These are phyloP conservation scores for Spiraea crenata DNA, from an alignment of 331 rosid species.

Conservation along the genomic window DNA sequence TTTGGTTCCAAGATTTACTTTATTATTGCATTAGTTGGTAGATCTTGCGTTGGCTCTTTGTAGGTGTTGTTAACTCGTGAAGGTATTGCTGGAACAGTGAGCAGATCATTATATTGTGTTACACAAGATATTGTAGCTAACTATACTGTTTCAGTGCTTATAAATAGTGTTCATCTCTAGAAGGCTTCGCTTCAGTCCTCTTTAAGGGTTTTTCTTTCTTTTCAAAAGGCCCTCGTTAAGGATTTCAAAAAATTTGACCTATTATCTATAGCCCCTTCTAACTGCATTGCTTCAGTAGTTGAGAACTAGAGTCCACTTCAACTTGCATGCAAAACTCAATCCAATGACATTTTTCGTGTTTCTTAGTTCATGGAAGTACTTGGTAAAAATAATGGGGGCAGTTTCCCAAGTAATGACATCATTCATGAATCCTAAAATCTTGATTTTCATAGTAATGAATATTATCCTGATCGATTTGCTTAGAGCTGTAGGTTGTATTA, in stretches of 20 bases:
- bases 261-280: no score
- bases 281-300: no score
- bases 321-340: not conserved
- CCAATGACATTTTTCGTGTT: not conserved
- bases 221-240: no score
- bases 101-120: not conserved
- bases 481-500: not conserved
- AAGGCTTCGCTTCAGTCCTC: no score
- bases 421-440: not conserved
- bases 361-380: not conserved
- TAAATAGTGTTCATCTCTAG: not conserved
- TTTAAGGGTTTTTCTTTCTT: no score
- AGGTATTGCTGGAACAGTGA: not conserved
- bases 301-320: not conserved
- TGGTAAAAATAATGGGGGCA: not conserved
- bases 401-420: no score
- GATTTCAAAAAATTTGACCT: no score
- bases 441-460: not conserved
- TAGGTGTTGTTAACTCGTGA: not conserved
- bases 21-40: conserved; percentile 4
- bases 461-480: not conserved
- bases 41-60: not conserved
- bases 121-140: not conserved
- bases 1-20: not conserved
- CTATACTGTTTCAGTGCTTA: not conserved